Base-by-base conservation (phyloP, 495 filamentous ascomycete genomes). In the Astrothelium subdiscretum region DNA sequence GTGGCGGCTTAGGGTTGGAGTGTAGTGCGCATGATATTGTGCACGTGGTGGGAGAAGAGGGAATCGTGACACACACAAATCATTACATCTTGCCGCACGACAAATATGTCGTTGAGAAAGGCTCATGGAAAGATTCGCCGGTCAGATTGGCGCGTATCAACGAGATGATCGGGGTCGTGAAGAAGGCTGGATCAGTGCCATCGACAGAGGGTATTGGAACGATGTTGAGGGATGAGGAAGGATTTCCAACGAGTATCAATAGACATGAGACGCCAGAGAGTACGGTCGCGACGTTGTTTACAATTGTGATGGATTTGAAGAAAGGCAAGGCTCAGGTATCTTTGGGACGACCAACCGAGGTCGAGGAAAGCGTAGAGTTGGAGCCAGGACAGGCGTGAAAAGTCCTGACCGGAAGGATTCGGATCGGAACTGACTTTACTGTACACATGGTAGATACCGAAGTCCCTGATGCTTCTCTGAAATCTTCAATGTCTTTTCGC, bases 61-160 rank as follows among this genome's bases (percentile, higher is more conserved):
- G 77, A 0, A 69, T 78, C 8, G 73, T 88, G 2, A 76, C 74
- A 2, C 86, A 89, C 68, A 80, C 85, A 22, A 89, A 88, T 66
- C 85, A 88, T 62, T 81, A 83, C 44, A 22, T 48, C 43, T 58
- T 87, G 29, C 70, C 75, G 29, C 74, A 79, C n/a, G 72, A 72
- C 26, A 67, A 59, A 11, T 70, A 66, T 20, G 74, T 64, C 18
- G 75, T 80, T 15, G 72, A 77, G 13, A 80, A 84, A 63, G 77
- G 78, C 1, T 68, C 74, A 1, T 84, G 81, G 79, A 69, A 71
- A n/a, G 83, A 85, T 59, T 85, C 83, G 3, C 72, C 73, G 0
- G 66, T 74, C 11, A 75, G 85, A 1, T 68, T 85, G 31, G 68
- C 72, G 24, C 74, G 81, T 2, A 73, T 83, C 32, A 63, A 65